Conservation (phyloP, 2,329 filamentous ascomycete species). For the Metarhizium album region DNA sequence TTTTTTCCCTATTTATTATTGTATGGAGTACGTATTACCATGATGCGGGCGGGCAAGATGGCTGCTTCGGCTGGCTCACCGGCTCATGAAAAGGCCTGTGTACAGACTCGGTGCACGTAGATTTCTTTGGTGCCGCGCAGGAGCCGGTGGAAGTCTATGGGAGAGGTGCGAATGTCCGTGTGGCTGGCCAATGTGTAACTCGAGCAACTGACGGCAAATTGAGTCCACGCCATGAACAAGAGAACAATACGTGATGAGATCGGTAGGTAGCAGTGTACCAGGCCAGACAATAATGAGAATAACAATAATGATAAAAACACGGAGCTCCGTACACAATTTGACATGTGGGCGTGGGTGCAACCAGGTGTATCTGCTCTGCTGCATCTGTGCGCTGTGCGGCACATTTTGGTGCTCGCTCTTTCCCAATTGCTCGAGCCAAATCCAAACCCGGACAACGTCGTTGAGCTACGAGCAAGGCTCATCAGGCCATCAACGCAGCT, state of each 20-base stretch:
- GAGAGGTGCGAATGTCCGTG: not conserved
- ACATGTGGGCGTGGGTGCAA: no score
- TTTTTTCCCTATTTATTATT: not conserved
- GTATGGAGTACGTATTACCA: no score
- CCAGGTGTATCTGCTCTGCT: not conserved
- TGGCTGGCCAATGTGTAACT: not conserved
- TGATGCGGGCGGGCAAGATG: no score
- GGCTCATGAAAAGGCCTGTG: no score
- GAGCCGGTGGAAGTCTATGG: no score
- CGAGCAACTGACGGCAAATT: not conserved
- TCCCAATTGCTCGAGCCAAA: not conserved
- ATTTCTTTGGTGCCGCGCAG: no score
- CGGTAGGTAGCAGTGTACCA: no score
- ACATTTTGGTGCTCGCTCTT: not conserved
- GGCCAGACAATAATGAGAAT: no score
- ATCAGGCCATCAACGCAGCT: not conserved
- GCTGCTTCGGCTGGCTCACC: no score
- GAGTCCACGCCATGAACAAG: not conserved
- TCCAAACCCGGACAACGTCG: not conserved
- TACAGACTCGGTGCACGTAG: no score
- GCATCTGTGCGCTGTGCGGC: not conserved
- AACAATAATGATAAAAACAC: no score
- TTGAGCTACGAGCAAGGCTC: not conserved
- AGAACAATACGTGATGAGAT: not conserved
- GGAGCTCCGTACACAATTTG: no score